Conservation (phyloP, 768 basidiomycete genomes). For the Kwoniella pini region DNA sequence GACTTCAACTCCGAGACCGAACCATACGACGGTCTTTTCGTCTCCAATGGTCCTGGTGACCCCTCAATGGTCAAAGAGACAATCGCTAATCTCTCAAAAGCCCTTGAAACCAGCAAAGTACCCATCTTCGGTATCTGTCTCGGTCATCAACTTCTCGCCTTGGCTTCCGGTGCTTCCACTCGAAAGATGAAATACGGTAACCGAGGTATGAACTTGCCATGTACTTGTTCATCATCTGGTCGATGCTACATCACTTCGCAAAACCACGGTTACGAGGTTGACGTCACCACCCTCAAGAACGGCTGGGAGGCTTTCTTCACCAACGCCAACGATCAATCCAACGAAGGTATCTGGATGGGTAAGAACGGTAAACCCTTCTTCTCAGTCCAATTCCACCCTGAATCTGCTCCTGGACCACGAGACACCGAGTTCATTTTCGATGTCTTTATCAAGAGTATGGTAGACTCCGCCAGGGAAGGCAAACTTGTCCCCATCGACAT, state of each 20-base stretch:
- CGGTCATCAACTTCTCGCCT: slow-evolving; percentile 92
- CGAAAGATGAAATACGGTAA: slow-evolving; percentile 99
- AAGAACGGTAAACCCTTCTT: slow-evolving; percentile 81
- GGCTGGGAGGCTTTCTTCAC: slow-evolving; percentile 94
- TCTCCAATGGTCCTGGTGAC: slow-evolving; percentile 98
- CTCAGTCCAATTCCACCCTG: slow-evolving; percentile 99
- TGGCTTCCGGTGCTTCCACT: slow-evolving; percentile 89
- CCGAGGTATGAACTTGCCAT: slow-evolving; percentile 97
- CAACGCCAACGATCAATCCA: slow-evolving; percentile 96
- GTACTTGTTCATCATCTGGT: slow-evolving; percentile 87
- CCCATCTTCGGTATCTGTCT: slow-evolving; percentile 99
- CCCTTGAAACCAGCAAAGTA: slow-evolving; percentile 59
- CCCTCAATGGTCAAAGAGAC: slow-evolving; percentile 79
- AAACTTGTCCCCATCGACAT: slow-evolving; percentile 56
- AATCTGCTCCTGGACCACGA: slow-evolving; percentile 91
- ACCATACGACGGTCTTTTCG: slow-evolving; percentile 90
- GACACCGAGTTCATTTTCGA: slow-evolving; percentile 99
- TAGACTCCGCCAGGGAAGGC: slow-evolving; percentile 63
- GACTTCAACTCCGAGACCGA: slow-evolving; percentile 73
- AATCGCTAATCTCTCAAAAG: slow-evolving; percentile 68
- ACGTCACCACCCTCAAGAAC: slow-evolving; percentile 69
- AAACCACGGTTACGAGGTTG: slow-evolving; percentile 97
- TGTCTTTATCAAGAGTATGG: slow-evolving; percentile 86
- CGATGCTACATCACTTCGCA: slow-evolving; percentile 99
- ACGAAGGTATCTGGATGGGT: slow-evolving; percentile 94